Conservation (phyloP, 1,139 yeast genomes). For the Protomyces lactucae-debilis region DNA sequence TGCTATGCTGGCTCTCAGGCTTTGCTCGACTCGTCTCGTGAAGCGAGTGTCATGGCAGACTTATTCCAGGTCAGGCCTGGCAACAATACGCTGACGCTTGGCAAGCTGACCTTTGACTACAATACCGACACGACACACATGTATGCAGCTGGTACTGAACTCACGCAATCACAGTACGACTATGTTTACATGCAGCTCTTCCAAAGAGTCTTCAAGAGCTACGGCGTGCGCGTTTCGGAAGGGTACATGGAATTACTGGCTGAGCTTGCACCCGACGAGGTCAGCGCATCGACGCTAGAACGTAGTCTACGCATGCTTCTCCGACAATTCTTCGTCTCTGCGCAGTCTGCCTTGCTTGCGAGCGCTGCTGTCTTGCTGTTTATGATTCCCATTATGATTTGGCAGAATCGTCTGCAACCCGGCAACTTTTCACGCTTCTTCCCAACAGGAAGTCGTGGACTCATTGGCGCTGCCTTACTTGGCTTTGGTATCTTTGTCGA, state of each 20-base stretch:
- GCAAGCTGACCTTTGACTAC: constrained; percentile 9
- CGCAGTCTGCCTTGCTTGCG: constrained; percentile 12
- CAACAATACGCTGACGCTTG: constrained; percentile 12
- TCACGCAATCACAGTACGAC: constrained; percentile 20
- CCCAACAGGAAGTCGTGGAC: constrained; percentile 3
- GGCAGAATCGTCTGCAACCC: constrained; percentile 14
- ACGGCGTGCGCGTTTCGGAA: constrained; percentile 8
- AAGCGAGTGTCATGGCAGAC: constrained; percentile 5
- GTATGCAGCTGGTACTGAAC: constrained; percentile 2
- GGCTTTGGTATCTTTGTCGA: constrained; percentile 7
- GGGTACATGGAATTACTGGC: constrained; percentile 3
- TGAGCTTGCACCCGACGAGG: constrained; percentile 9
- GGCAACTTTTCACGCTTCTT: constrained; percentile 15
- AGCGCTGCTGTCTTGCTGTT: constrained; percentile 7
- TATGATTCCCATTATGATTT: constrained; percentile 21
- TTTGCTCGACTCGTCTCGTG: constrained; percentile 2
- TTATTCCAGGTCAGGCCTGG: background rate
- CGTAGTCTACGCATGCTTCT: constrained; percentile 7
- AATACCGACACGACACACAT: background rate
- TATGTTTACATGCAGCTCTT: constrained; percentile 20
- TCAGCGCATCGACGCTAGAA: background rate
- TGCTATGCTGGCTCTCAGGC: constrained; percentile 16
- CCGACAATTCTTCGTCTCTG: constrained; percentile 21
- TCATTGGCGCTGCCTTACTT: constrained; percentile 1
- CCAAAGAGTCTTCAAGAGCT: constrained; percentile 1